Percentiles rank a stretch among this genome's conserved stretches.
These are phyloP conservation scores for Leccinum broughii DNA, from an alignment of 768 basidiomycete species.

Conservation along the genomic window DNA sequence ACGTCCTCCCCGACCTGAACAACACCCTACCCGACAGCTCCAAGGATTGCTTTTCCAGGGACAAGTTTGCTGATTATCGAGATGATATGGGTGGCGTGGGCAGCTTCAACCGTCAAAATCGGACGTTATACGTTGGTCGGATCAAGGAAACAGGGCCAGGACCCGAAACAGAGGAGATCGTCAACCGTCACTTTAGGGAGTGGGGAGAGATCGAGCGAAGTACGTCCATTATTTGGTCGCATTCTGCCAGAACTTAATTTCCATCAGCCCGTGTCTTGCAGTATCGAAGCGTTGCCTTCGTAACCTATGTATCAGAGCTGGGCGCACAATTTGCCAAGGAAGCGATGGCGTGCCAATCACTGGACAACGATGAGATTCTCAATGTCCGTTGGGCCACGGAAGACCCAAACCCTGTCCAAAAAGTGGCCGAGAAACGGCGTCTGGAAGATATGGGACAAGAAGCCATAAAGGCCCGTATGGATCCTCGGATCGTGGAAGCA, in stretches of 20 bases:
- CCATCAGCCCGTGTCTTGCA: slow-evolving; percentile 80
- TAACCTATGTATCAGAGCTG: slow-evolving; percentile 86
- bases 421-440: slow-evolving; percentile 80
- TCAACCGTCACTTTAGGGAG: slow-evolving; percentile 90
- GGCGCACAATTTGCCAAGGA: slow-evolving; percentile 97
- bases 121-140: slow-evolving; percentile 92
- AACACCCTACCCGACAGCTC: slow-evolving; percentile 82
- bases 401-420: slow-evolving; percentile 93
- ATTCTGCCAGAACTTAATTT: slow-evolving; percentile 14
- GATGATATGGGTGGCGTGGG: slow-evolving; percentile 99
- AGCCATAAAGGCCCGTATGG: slow-evolving; percentile 82
- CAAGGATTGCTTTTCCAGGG: slow-evolving; percentile 95
- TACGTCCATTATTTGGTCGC: slow-evolving; percentile 41
- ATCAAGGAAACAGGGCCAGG: slow-evolving; percentile 91
- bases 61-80: slow-evolving; percentile 95
- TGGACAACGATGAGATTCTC: slow-evolving; percentile 96
- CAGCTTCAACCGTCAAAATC: slow-evolving; percentile 90
- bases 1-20: slow-evolving; percentile 75
- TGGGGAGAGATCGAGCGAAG: slow-evolving; percentile 94
- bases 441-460: slow-evolving; percentile 84
- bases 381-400: slow-evolving; percentile 99
- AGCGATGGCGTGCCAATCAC: slow-evolving; percentile 96
- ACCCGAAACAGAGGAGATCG: slow-evolving; percentile 88
- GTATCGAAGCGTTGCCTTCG: slow-evolving; percentile 95
- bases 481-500: slow-evolving; percentile 86